Conservation (phyloP, 345 rosid species). For the Limnanthes douglasii region DNA sequence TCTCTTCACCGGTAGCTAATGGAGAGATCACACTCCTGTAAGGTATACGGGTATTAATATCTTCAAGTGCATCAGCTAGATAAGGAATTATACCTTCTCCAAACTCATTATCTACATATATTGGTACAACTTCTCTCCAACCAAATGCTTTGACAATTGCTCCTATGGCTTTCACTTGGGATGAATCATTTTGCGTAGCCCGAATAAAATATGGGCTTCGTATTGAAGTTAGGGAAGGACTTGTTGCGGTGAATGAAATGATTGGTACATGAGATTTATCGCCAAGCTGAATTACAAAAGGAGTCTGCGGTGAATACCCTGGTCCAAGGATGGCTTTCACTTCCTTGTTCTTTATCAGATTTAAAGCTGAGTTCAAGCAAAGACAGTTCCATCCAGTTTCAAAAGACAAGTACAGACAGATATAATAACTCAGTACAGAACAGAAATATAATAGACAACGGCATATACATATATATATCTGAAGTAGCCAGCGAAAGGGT, state of each 20-base stretch:
- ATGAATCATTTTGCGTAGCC: too few species aligned
- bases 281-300: constrained; percentile 19
- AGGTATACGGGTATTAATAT: constrained; percentile 12
- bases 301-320: constrained; percentile 10
- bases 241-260: too few species aligned
- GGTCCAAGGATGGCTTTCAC: too few species aligned
- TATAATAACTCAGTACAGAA: too few species aligned
- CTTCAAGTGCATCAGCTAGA: constrained; percentile 22
- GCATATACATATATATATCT: background rate
- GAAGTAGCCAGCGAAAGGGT: background rate
- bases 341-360: constrained; percentile 21
- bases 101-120: too few species aligned
- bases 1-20: too few species aligned
- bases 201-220: too few species aligned
- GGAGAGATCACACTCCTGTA: constrained; percentile 23
- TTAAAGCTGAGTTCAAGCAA: constrained; percentile 18
- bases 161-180: too few species aligned
- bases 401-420: too few species aligned
- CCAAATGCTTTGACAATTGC: constrained; percentile 18
- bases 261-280: constrained; percentile 20
- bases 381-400: background rate
- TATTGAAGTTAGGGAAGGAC: too few species aligned
- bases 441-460: background rate
- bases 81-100: too few species aligned
- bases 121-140: constrained; percentile 30